Conservation (phyloP, 2,329 filamentous ascomycete species). For the Botrytis galanthina region DNA sequence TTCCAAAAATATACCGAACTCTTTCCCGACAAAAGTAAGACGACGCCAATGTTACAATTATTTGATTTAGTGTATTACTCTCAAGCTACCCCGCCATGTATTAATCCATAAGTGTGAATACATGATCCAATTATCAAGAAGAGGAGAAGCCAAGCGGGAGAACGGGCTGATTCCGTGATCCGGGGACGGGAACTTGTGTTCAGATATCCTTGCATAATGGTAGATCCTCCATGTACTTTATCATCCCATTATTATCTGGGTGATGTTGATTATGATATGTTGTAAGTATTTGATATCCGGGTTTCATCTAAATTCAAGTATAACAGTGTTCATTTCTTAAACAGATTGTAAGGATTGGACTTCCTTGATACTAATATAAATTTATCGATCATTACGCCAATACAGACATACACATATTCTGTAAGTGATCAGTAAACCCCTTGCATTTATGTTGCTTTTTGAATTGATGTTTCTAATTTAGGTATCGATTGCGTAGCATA, state of each 20-base stretch:
- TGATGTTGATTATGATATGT: background rate
- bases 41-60: background rate
- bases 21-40: background rate
- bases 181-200: background rate
- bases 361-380: background rate
- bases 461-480: background rate
- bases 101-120: background rate
- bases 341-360: background rate
- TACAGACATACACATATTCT: background rate
- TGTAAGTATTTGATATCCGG: background rate
- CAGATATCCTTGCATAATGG: background rate
- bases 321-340: background rate
- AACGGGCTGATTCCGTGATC: background rate
- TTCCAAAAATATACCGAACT: background rate
- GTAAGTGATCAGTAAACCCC: background rate
- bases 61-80: background rate
- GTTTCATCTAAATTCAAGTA: background rate
- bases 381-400: background rate
- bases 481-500: background rate
- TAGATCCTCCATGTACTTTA: background rate
- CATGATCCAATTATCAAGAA: background rate
- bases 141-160: background rate
- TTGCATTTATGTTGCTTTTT: background rate
- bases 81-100: background rate
- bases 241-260: background rate